Conservation (phyloP, 2,329 filamentous ascomycete genomes). For the Boeremia exigua region DNA sequence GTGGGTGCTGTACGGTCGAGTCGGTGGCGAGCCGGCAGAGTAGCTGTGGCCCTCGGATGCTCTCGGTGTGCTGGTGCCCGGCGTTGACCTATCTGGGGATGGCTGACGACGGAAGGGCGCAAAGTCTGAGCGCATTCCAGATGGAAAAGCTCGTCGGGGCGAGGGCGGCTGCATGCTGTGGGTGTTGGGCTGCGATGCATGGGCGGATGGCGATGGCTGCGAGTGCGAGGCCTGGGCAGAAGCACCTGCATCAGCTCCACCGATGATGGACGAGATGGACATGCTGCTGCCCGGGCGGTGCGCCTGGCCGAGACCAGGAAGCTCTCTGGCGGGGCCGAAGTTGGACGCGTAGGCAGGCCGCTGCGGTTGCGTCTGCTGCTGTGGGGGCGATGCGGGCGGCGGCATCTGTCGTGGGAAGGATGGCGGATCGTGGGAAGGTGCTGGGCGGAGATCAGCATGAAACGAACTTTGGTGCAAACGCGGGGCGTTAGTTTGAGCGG, state of each 20-base stretch:
- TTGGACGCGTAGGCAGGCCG: conserved; percentile 50
- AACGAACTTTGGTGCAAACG: conserved; percentile 20
- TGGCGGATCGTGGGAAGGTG: conserved; percentile 47
- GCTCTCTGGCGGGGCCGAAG: conserved; percentile 61
- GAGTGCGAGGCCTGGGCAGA: conserved; percentile 50
- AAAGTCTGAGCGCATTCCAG: conserved; percentile 43
- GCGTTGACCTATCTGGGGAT: conserved; percentile 47
- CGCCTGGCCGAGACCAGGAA: conserved; percentile 57
- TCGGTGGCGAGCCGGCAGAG: conserved; percentile 37
- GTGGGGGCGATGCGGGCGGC: conserved; percentile 56
- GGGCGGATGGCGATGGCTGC: conserved; percentile 54
- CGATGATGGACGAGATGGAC: conserved; percentile 77
- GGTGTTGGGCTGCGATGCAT: conserved; percentile 46
- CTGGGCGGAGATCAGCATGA: conserved; percentile 38
- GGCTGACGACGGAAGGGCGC: conserved; percentile 44
- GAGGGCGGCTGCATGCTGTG: conserved; percentile 57
- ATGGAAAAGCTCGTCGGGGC: conserved; percentile 44
- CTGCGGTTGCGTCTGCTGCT: conserved; percentile 50
- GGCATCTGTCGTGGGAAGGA: conserved; percentile 56
- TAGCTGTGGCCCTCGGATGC: conserved; percentile 36
- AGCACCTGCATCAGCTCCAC: conserved; percentile 57
- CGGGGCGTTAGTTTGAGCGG: conserved; percentile 44
- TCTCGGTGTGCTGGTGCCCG: conserved; percentile 32
- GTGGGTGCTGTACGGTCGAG: conserved; percentile 42
- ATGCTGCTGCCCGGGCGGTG: conserved; percentile 69